Percentiles rank a stretch among this genome's conserved stretches.
Conservation (phyloP, 192 early-diverging fungal species). For the Gonapodya prolifera region DNA sequence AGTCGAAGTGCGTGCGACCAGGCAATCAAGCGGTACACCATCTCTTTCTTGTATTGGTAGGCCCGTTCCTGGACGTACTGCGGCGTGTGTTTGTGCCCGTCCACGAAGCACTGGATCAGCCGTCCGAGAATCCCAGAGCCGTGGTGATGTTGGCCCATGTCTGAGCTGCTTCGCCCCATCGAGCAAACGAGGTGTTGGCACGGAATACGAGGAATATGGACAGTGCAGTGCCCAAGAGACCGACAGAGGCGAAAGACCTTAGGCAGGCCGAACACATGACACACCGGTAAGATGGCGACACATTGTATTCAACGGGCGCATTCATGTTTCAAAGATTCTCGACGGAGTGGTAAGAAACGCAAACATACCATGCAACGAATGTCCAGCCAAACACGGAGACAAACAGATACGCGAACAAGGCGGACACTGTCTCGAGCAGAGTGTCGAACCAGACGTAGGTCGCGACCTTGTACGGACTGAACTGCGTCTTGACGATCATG, state of each 20-base stretch:
- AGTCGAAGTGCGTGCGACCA: neutral
- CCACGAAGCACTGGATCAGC: neutral
- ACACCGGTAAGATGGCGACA: too few relatives aligned
- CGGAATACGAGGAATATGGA: slow-evolving; percentile 5
- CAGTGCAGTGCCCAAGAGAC: neutral
- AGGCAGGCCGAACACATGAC: too few relatives aligned
- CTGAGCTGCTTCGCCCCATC: neutral
- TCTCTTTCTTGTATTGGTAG: neutral
- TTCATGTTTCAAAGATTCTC: too few relatives aligned
- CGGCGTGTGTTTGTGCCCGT: neutral
- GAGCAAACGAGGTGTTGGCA: slow-evolving; percentile 1
- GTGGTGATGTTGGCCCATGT: neutral
- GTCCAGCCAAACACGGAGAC: neutral
- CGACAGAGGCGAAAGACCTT: neutral
- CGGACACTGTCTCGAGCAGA: neutral
- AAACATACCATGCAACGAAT: neutral
- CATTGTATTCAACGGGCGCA: too few relatives aligned
- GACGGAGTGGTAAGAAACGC: neutral
- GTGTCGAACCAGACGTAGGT: slow-evolving; percentile 5
- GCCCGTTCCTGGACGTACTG: neutral
- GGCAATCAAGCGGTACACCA: neutral
- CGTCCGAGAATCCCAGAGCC: neutral
- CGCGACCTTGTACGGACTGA: neutral
- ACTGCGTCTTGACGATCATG: neutral
- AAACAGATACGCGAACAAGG: neutral